Evolutionary conservation across 805 yeast genomes (phyloP).

Genomic region (Cyberlindnera subsufficiens): DNA sequence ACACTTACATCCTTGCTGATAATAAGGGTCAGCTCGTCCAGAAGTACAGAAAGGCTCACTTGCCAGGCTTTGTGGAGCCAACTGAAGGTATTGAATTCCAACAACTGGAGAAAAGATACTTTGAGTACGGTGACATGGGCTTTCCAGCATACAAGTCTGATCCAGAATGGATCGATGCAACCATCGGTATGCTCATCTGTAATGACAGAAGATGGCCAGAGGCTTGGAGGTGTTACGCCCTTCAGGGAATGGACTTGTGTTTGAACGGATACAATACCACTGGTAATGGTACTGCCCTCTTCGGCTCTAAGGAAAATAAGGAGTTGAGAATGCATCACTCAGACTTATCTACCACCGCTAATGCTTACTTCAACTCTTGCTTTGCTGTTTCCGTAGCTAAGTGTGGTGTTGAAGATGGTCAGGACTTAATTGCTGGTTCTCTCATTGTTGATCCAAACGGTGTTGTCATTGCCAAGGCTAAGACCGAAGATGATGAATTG

Average conservation of each 20-base stretch:
- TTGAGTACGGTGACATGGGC: constrained; percentile 32
- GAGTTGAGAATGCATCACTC: constrained; percentile 28
- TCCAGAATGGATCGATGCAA: constrained; percentile 32
- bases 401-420: constrained; percentile 32
- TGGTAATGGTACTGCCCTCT: constrained; percentile 28
- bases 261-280: constrained; percentile 33
- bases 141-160: constrained; percentile 29
- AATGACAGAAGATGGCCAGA: constrained; percentile 39
- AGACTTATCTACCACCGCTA: constrained; percentile 28
- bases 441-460: constrained; percentile 34
- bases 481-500: constrained; percentile 30
- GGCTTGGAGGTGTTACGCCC: constrained; percentile 33
- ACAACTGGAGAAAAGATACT: constrained; percentile 34
- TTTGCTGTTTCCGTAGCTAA: constrained; percentile 31
- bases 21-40: constrained; percentile 25
- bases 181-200: constrained; percentile 33
- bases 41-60: constrained; percentile 32
- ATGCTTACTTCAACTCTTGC: constrained; percentile 30
- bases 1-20: constrained; percentile 29
- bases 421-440: constrained; percentile 31
- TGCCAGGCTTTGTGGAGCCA: constrained; percentile 33
- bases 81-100: constrained; percentile 27
- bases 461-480: constrained; percentile 27
- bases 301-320: constrained; percentile 28
- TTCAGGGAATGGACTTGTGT: constrained; percentile 36